Evolutionary conservation across 1,284 basidiomycete genomes (phyloP).

Genomic region (Cutaneotrichosporon mucoides): DNA sequence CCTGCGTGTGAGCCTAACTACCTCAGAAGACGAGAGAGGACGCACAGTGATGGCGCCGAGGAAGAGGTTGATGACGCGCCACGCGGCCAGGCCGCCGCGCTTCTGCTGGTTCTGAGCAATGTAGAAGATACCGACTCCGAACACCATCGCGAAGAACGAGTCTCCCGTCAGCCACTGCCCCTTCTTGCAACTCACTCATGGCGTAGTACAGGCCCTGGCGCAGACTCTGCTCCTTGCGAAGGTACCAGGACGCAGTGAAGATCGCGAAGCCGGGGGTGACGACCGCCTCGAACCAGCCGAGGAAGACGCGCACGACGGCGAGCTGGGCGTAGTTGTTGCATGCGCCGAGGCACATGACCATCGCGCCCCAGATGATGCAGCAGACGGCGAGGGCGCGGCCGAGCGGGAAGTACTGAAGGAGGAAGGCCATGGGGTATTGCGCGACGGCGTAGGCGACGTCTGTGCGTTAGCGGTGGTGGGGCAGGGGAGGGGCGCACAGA

Average conservation of each 20-base stretch:
- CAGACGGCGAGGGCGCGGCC: constrained; percentile 21
- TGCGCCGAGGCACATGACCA: constrained; percentile 25
- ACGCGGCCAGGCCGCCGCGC: constrained; percentile 25
- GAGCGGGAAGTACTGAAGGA: constrained; percentile 28
- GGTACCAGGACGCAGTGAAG: constrained; percentile 14
- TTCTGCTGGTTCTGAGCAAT: constrained; percentile 22
- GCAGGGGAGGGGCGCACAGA: constrained; percentile 8
- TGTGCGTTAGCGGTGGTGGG: not conserved
- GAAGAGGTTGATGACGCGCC: constrained; percentile 38
- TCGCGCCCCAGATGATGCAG: constrained; percentile 25
- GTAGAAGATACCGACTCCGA: constrained; percentile 24
- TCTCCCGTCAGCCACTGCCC: constrained; percentile 7
- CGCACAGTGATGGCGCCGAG: constrained; percentile 26
- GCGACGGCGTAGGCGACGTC: constrained; percentile 25
- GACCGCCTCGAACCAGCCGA: constrained; percentile 31
- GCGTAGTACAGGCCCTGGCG: constrained; percentile 25
- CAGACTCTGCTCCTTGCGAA: constrained; percentile 14
- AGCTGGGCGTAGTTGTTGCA: constrained; percentile 30
- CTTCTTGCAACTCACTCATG: constrained; percentile 20
- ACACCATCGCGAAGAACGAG: constrained; percentile 28
- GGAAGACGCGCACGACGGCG: constrained; percentile 15
- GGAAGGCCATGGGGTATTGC: constrained; percentile 29
- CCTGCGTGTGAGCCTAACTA: not conserved
- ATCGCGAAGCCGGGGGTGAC: constrained; percentile 32
- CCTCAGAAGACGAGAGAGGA: not conserved